Evolutionary conservation across 2,329 filamentous ascomycete species (phyloP).

Genomic region (Phyllosticta ampelicida): DNA sequence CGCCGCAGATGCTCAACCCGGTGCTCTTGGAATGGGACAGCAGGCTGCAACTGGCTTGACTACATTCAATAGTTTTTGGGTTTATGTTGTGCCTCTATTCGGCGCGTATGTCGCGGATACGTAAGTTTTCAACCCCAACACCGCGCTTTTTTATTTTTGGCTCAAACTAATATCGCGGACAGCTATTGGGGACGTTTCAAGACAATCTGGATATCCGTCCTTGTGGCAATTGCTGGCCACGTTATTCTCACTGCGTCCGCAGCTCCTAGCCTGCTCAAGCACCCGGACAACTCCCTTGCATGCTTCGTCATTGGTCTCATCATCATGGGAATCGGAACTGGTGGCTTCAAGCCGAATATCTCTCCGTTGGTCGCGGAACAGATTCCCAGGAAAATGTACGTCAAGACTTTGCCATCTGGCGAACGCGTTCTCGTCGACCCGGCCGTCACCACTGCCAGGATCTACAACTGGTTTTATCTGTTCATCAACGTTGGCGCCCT

Average conservation of each 20-base stretch:
- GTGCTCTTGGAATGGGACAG: conserved; percentile 46
- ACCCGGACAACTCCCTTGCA: conserved; percentile 39
- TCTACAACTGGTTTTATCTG: conserved; percentile 47
- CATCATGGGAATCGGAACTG: conserved; percentile 55
- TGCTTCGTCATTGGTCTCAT: conserved; percentile 48
- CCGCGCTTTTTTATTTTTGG: no score
- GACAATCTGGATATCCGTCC: conserved; percentile 46
- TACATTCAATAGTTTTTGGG: conserved; percentile 47
- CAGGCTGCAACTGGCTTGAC: conserved; percentile 41
- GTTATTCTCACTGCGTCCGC: conserved; percentile 46
- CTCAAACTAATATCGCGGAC: conserved; percentile 50
- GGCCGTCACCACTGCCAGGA: conserved; percentile 52
- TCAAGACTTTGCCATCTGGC: conserved; percentile 38
- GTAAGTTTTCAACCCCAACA: no score
- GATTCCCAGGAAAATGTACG: conserved; percentile 44
- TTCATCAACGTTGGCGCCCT: conserved; percentile 30
- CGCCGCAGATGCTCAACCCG: conserved; percentile 28
- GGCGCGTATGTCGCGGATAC: conserved; percentile 51
- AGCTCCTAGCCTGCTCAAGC: conserved; percentile 39
- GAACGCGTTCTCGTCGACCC: conserved; percentile 57
- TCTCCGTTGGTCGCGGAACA: conserved; percentile 51
- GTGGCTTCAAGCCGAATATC: conserved; percentile 59
- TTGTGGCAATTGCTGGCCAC: conserved; percentile 48
- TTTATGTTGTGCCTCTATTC: conserved; percentile 47
- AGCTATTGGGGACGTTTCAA: conserved; percentile 52